phyloP scores from a whole-genome alignment of 345 rosid species.

The Eucalyptus fibrosa region DNA sequence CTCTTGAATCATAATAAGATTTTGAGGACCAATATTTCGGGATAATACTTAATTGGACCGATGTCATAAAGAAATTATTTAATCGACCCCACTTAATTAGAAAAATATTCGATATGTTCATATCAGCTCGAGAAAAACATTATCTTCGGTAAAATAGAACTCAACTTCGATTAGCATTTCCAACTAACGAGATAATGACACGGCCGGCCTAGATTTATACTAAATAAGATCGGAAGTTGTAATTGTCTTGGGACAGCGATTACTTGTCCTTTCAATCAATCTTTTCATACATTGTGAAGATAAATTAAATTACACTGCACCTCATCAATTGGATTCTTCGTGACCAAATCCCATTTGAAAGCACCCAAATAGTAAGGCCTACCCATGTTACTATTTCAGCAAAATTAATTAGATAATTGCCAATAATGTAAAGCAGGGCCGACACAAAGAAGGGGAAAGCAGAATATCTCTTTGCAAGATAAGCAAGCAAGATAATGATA shows the following conservation, averaged over 20 bases:
- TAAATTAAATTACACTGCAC: background rate
- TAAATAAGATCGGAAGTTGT: background rate
- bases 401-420: background rate
- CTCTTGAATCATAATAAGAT: background rate
- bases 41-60: background rate
- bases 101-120: background rate
- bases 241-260: background rate
- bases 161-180: background rate
- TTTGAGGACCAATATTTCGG: background rate
- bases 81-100: background rate
- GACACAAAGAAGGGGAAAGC: background rate
- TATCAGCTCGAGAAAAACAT: background rate
- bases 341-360: background rate
- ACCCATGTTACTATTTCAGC: background rate
- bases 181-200: background rate
- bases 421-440: background rate
- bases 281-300: background rate
- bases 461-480: background rate
- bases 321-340: background rate
- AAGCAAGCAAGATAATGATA: background rate
- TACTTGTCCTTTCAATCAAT: background rate
- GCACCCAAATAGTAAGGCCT: background rate
- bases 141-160: background rate
- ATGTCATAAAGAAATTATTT: background rate
- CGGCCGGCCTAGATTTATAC: background rate